Conservation (phyloP, 202 grass and related monocot genomes). For the Setaria italica region DNA sequence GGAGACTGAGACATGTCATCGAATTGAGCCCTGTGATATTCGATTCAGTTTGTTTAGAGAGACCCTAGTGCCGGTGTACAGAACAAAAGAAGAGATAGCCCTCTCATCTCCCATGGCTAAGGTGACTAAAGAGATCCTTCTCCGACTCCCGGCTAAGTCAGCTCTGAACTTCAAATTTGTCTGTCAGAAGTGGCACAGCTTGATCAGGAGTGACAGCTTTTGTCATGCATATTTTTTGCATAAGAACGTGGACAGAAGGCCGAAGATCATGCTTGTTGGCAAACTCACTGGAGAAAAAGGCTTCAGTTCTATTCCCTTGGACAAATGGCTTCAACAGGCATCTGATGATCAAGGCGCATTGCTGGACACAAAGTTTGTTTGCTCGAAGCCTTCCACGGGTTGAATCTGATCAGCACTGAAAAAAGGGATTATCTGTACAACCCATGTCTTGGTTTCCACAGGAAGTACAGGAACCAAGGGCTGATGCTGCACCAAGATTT, state of each 20-base stretch:
- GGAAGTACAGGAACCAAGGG: neutral
- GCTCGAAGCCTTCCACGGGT: slow-evolving; percentile 27
- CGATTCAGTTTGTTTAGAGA: neutral
- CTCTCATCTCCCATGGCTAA: slow-evolving; percentile 2
- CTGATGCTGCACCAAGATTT: neutral
- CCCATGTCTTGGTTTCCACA: slow-evolving; percentile 19
- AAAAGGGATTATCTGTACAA: slow-evolving; percentile 37
- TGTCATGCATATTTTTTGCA: neutral
- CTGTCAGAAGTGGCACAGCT: slow-evolving; percentile 7
- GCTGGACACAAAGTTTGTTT: slow-evolving; percentile 25
- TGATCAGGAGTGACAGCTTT: slow-evolving; percentile 24
- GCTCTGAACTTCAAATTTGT: neutral
- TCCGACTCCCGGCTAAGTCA: neutral
- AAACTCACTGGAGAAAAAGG: neutral
- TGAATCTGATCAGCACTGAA: slow-evolving; percentile 35
- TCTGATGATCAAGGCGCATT: neutral
- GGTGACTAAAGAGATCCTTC: neutral
- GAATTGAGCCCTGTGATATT: neutral
- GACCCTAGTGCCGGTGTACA: slow-evolving; percentile 10
- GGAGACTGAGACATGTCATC: neutral
- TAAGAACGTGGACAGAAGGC: neutral
- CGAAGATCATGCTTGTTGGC: slow-evolving; percentile 27
- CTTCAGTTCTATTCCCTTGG: neutral
- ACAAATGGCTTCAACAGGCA: neutral
- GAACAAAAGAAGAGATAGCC: neutral